Evolutionary conservation across 805 yeast genomes (phyloP).

Genomic region (Priceomyces haplophilus): DNA sequence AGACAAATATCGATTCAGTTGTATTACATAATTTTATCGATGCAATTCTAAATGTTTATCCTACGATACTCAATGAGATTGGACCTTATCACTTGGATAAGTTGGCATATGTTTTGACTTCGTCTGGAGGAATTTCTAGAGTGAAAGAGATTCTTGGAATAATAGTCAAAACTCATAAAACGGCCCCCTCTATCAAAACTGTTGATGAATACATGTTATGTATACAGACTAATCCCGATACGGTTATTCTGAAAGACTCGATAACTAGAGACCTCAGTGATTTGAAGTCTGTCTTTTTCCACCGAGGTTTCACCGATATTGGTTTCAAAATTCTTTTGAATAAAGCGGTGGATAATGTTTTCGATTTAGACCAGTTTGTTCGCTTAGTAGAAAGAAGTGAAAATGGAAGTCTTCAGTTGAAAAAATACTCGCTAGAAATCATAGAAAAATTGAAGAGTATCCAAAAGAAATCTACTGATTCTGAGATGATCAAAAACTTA

Average conservation of each 20-base stretch:
- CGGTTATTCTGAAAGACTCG: conserved; percentile 6
- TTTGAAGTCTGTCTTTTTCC: conserved; percentile 29
- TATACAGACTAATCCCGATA: conserved; percentile 11
- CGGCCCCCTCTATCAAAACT: conserved; percentile 23
- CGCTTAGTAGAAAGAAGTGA: conserved; percentile 14
- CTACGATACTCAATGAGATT: conserved; percentile 13
- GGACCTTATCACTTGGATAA: conserved; percentile 20
- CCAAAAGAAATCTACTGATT: conserved; percentile 7
- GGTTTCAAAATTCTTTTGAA: conserved; percentile 21
- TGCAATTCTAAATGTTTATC: conserved; percentile 9
- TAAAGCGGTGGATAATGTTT: conserved; percentile 17
- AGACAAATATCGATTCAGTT: conserved; percentile 9
- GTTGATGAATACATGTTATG: conserved; percentile 17
- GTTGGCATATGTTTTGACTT: conserved; percentile 19
- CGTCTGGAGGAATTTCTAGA: conserved; percentile 13
- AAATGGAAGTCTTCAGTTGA: conserved; percentile 10
- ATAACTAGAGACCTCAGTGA: conserved; percentile 19
- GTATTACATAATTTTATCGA: conserved; percentile 11
- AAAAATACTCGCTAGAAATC: conserved; percentile 16
- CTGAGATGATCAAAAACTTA: conserved; percentile 13
- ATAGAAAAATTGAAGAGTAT: conserved; percentile 17
- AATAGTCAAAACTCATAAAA: conserved; percentile 11
- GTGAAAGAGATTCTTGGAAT: conserved; percentile 12
- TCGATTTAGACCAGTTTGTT: conserved; percentile 29
- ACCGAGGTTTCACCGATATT: conserved; percentile 15